Evolutionary conservation across 176 grass and related monocot species (phyloP), one percentile per base, ranked within the genome.

Genomic region (Raddia distichophylla): DNA sequence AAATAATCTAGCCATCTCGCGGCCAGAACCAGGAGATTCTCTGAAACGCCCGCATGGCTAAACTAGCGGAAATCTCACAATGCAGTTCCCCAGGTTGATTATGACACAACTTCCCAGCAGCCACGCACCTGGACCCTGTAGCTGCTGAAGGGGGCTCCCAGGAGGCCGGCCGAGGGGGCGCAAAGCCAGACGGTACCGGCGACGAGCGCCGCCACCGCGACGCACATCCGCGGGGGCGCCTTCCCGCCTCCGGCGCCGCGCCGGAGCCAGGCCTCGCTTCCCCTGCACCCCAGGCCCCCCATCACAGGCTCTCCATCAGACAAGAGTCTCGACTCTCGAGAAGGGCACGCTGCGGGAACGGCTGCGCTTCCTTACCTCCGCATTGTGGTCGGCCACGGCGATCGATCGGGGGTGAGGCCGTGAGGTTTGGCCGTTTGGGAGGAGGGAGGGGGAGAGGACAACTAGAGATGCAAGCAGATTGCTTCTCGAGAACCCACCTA

Each of bases 161-260:
- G 15, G 69, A 84, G 75, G 69, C 53, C 76, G 62, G 69, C 66
- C 10, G 69, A 84, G 62, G 87, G 79, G 60, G 68, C 74, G 62
- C 35, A 75, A 69, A 89, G 87, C 54, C 87, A 89, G 45, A 89
- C 32, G 46, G 87, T 89, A 11, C 87, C 82, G 35, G 37, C 45
- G 69, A 80, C 81, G 52, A 89, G 69, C 62, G 63, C 81, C 44
- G 76, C 81, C 61, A 89, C 61, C 52, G 87, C 81, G 8, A 69
- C 54, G 44, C 76, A 89, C 46, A 89, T 54, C 62, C 81, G 81
- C 76, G 69, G 51, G 15, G 87, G 76, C 54, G 53, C 57, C 64
- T 67, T 67, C 13, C 62, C 62, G 13, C 17, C 83, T 32, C 63
- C 62, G 15, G 62, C 61, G 14, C 81, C 51, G 53, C 86, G 81